phyloP scores from a whole-genome alignment of 768 basidiomycete species.

The Termitomyces sp. region DNA sequence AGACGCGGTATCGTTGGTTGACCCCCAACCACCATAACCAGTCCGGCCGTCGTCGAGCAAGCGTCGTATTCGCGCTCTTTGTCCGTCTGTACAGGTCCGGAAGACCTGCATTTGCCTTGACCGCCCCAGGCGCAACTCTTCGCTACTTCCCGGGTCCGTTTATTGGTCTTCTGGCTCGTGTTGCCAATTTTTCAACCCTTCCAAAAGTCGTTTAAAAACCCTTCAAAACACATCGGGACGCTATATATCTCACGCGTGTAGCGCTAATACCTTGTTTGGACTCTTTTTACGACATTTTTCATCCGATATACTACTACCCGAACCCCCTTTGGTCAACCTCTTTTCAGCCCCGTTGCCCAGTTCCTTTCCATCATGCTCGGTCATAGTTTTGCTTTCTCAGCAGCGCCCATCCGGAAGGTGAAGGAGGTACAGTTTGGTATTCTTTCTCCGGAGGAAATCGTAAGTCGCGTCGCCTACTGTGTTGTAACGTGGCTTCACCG shows the following conservation, averaged over 20 bases:
- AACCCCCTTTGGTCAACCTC: conserved; percentile 11
- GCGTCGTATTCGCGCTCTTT: conserved; percentile 21
- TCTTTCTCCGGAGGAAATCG: conserved; percentile 98
- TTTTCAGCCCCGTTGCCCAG: conserved; percentile 7
- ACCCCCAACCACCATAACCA: conserved; percentile 39
- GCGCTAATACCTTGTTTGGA: conserved; percentile 23
- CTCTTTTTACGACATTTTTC: conserved; percentile 23
- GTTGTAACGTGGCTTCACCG: conserved; percentile 5
- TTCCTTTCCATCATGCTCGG: conserved; percentile 59
- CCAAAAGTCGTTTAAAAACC: conserved; percentile 24
- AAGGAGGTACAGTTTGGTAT: conserved; percentile 99
- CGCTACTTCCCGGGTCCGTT: conserved; percentile 23
- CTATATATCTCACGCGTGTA: conserved; percentile 14
- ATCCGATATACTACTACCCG: conserved; percentile 6
- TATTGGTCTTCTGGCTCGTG: conserved; percentile 19
- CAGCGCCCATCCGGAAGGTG: conserved; percentile 92
- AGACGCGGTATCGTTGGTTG: conserved; percentile 37
- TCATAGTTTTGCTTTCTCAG: conserved; percentile 88
- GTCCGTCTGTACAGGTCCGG: conserved; percentile 17
- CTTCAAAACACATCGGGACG: conserved; percentile 21
- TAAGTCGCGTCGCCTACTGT: conserved; percentile 36
- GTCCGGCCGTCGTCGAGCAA: conserved; percentile 21
- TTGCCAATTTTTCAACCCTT: conserved; percentile 22
- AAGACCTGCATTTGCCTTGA: conserved; percentile 14
- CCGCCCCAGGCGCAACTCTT: conserved; percentile 17